These are phyloP conservation scores for Hippophae tibetana DNA, from an alignment of 306 rosid genomes.

Conservation along the genomic window DNA sequence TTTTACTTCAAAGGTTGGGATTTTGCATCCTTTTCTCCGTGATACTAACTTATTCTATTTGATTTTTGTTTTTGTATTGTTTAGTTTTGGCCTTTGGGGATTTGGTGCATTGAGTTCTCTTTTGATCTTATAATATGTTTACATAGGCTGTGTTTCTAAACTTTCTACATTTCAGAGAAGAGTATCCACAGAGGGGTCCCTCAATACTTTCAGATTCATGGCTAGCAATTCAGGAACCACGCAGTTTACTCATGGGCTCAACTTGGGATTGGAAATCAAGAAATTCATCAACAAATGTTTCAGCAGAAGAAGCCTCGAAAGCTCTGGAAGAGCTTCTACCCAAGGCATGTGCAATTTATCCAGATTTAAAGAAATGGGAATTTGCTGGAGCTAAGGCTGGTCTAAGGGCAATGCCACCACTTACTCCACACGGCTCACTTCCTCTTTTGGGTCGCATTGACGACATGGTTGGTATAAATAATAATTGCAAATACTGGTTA, in stretches of 20 bases:
- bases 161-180: conserved; percentile 38
- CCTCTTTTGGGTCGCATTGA: conserved; percentile 79
- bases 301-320: conserved; percentile 45
- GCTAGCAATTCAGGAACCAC: conserved; percentile 68
- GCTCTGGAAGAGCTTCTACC: conserved; percentile 66
- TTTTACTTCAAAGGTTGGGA: too few relatives aligned
- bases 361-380: conserved; percentile 56
- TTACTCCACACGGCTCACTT: conserved; percentile 67
- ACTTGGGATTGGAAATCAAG: conserved; percentile 91
- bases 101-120: background rate
- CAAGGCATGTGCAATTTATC: conserved; percentile 59
- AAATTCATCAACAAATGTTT: conserved; percentile 57
- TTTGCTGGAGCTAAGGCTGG: conserved; percentile 74
- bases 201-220: conserved; percentile 84
- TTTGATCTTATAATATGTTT: background rate
- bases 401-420: conserved; percentile 96
- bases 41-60: too few relatives aligned
- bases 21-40: too few relatives aligned
- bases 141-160: background rate
- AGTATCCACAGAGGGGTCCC: conserved; percentile 55
- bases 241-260: conserved; percentile 56
- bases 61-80: background rate
- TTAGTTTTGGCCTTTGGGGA: background rate
- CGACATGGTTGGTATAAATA: conserved; percentile 34
- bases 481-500: conserved; percentile 59